Percentiles rank a stretch among this genome's conserved stretches.
phyloP scores from a whole-genome alignment of 2,329 filamentous ascomycete species.

The Sphaerulina musiva region DNA sequence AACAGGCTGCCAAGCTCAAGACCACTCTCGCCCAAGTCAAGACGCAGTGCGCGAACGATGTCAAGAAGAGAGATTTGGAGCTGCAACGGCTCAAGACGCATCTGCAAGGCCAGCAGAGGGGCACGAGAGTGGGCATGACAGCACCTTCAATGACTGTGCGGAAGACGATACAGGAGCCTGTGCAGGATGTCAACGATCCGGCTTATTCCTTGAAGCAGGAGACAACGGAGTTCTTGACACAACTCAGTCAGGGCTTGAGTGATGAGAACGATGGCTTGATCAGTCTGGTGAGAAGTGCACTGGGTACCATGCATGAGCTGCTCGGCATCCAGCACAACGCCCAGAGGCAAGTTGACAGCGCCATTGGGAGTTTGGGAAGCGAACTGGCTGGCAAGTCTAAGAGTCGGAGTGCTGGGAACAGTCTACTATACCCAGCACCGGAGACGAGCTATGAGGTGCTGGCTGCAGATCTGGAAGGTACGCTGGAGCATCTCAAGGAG shows the following conservation, averaged over 20 bases:
- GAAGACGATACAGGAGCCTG: constrained; percentile 40
- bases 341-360: constrained; percentile 28
- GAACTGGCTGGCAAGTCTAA: constrained; percentile 20
- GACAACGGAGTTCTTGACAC: constrained; percentile 84
- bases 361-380: constrained; percentile 29
- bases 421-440: constrained; percentile 39
- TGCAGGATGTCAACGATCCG: constrained; percentile 47
- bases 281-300: constrained; percentile 62
- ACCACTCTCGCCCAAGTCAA: constrained; percentile 74
- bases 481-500: constrained; percentile 72
- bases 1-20: constrained; percentile 75
- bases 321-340: constrained; percentile 47
- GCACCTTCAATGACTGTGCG: constrained; percentile 47
- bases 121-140: constrained; percentile 41
- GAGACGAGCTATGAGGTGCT: constrained; percentile 63
- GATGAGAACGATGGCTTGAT: constrained; percentile 87
- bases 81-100: constrained; percentile 85
- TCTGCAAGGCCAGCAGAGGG: constrained; percentile 57
- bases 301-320: constrained; percentile 61
- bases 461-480: constrained; percentile 64
- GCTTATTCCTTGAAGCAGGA: constrained; percentile 71
- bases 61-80: constrained; percentile 82
- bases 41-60: constrained; percentile 79
- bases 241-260: constrained; percentile 72
- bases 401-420: constrained; percentile 14